phyloP scores from a whole-genome alignment of 176 grass and related monocot species.

The Tillandsia leiboldiana region DNA sequence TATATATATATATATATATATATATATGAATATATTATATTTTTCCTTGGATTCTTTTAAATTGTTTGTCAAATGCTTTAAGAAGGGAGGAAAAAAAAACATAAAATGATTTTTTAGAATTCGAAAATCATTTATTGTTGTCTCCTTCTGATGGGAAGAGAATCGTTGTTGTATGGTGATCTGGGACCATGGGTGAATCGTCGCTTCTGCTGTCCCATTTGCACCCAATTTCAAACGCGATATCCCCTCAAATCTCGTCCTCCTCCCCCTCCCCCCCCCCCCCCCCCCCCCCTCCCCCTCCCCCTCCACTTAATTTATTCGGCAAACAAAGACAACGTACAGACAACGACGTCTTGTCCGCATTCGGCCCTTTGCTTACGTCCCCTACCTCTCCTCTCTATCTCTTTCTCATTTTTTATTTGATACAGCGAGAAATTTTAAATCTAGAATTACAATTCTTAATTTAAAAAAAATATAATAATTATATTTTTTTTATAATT shows the following conservation, averaged over 20 bases:
- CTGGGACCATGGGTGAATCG: background rate
- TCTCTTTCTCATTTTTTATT: background rate
- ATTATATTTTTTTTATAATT: no score
- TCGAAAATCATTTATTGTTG: background rate
- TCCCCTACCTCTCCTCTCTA: conserved; percentile 5
- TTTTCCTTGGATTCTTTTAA: no score
- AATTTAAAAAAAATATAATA: no score
- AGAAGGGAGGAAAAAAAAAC: no score
- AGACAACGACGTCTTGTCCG: conserved; percentile 21
- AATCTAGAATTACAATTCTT: no score
- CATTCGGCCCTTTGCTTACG: background rate
- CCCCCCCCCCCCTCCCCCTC: background rate
- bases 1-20: no score
- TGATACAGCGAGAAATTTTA: no score
- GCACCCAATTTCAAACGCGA: background rate
- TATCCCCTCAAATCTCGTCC: conserved; percentile 36
- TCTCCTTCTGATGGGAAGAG: background rate
- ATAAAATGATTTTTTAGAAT: no score
- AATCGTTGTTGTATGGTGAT: background rate
- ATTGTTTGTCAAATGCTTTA: no score
- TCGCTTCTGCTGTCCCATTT: background rate
- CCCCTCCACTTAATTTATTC: background rate
- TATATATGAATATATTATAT: no score
- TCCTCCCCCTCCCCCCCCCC: conserved; percentile 4
- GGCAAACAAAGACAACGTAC: conserved; percentile 10